A percentile compares a stretch with the other conserved stretches of the same genome.
Evolutionary conservation across 768 basidiomycete genomes (phyloP).

Genomic region (Asterophora parasitica): DNA sequence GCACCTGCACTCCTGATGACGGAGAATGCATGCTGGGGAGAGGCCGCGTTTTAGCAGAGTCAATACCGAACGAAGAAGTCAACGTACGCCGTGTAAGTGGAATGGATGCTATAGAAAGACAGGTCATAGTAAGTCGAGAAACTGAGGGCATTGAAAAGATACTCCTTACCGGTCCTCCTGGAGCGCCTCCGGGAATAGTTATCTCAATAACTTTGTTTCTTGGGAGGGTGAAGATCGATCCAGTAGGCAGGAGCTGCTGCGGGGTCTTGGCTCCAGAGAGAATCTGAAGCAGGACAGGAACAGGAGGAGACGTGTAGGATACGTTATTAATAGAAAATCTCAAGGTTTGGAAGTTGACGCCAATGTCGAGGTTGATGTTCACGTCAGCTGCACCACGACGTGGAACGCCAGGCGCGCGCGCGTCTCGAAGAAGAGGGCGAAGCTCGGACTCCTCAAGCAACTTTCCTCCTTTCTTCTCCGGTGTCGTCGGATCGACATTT

Average conservation of each 20-base stretch:
- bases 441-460: conserved; percentile 11
- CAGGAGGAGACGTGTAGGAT: conserved; percentile 26
- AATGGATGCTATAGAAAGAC: conserved; percentile 26
- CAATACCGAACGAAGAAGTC: not conserved
- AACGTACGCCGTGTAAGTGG: conserved; percentile 35
- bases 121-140: not conserved
- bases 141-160: not conserved
- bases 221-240: conserved; percentile 31
- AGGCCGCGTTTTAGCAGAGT: not conserved
- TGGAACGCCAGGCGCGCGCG: conserved; percentile 9
- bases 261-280: conserved; percentile 35
- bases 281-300: conserved; percentile 42
- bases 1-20: conserved; percentile 31
- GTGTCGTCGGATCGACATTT: conserved; percentile 6
- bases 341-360: conserved; percentile 8
- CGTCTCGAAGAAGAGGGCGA: conserved; percentile 5
- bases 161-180: conserved; percentile 16
- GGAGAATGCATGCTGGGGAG: conserved; percentile 27
- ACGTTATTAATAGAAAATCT: conserved; percentile 29
- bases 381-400: conserved; percentile 13
- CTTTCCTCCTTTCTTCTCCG: not conserved
- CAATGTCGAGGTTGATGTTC: conserved; percentile 12
- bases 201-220: conserved; percentile 36
- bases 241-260: conserved; percentile 23
- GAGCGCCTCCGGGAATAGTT: conserved; percentile 25